Base-by-base conservation (phyloP, 1,284 basidiomycete species). In the Termitomyces sp. region DNA sequence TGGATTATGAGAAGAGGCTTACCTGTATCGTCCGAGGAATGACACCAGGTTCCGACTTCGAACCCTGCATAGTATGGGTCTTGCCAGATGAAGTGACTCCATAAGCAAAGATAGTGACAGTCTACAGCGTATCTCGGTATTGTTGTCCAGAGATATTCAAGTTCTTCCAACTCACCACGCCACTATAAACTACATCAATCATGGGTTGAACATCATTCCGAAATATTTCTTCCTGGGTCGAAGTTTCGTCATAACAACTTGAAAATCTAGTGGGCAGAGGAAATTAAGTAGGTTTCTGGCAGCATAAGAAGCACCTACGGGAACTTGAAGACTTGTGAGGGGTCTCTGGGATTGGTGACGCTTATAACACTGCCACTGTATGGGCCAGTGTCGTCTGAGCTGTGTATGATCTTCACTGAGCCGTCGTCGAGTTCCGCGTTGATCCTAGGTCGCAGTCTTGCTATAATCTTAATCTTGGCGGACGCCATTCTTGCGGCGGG, bases 21-120 rank as follows among this genome's bases (percentile, higher is more conserved):
- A 85, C 88, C 64, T 81, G 68, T 17, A 92, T 83, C 1, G 84
- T 82, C 44, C 88, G 77, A n/a, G 88, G 88, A 58, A 92, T 92
- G 49, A 92, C 82, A 0, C 91, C 90, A 31, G 88, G 87, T 40
- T 88, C 74, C 0, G 71, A 52, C 39, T 70, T 74, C 3, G 78
- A 83, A 31, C 90, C 90, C 68, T 92, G 90, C 87, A 94, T 93
- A 0, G 91, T 93, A 68, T 91, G 83, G 0, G 88, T 90, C 73
- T 91, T 91, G 15, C 88, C 88, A 12, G 87, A 89, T 3, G 86
- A 89, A 5, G 88, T 90, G 15, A 91, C 88, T 7, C 88, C 88
- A 67, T 91, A 91, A 1, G 88, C 88, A 59, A 91, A 90, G 21
- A 91, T 81, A 5, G 88, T 90, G 3, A 89, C 85, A 0, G 86